Base-by-base conservation (phyloP, 2,329 filamentous ascomycete genomes). In the Plenodomus lindquistii region DNA sequence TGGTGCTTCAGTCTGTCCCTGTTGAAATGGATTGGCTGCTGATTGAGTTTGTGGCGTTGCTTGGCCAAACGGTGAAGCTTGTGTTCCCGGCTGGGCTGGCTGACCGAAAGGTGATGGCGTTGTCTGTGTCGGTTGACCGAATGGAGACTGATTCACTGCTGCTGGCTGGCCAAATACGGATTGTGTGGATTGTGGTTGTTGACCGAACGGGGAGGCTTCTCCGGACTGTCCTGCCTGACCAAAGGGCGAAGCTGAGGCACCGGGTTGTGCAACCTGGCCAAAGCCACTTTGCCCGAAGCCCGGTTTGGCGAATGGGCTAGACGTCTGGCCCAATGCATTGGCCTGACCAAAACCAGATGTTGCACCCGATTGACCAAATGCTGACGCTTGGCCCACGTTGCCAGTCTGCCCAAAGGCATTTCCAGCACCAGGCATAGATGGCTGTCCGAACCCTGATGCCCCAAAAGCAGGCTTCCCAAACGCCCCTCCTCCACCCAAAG, bases 281-380 rank as follows among this genome's bases (percentile, higher is more conserved):
- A 80, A 79, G 0, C 73, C 58, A 50, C 59, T 69, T 42, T 66
- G 56, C 2, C 65, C 63, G 43, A 70, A 70, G 9, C 60, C 60
- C n/a, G 75, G 67, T 47, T 77, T 69, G 13, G 74, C 75, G 54
- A 79, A 79, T 2, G 73, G 63, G 40, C 60, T 66, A 17, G 58
- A 21, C 31, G 59, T 44, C 50, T 67, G 64, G 13, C 64, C 61
- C 21, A 62, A 20, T 21, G 57, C 50, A 41, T 54, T 65, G 5
- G 63, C 40, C 43, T 70, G 69, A 3, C 72, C 71, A 49, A 74
- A 70, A 3, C 60, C 54, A 47, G 63, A 55, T n/a, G 61, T 47
- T 42, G 62, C 56, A 17, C 54, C 57, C 43, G 60, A 49, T 41
- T 70, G 64, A 5, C 72, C 71, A 47, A 74, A 73, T 9, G 65